Evolutionary conservation across 2,329 filamentous ascomycete genomes (phyloP), one percentile per base, ranked within the genome.

Genomic region (Metarhizium robertsii): DNA sequence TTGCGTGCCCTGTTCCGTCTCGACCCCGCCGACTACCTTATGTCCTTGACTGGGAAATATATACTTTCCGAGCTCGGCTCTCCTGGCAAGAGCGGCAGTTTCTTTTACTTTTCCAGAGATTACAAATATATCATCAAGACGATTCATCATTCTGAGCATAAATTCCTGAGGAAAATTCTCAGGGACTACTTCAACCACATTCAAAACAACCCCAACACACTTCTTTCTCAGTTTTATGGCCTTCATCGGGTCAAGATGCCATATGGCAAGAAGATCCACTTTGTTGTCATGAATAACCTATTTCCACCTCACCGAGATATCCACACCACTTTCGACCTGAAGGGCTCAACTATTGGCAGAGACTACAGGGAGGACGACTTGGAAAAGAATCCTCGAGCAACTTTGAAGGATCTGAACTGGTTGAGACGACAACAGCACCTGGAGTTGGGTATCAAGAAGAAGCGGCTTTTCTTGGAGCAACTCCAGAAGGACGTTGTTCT

Each of bases 121-220:
- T 99, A 99, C 80, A 97, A 96, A 74, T 99, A 99, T 74, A 99
- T 99, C 73, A 99, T 99, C 81, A 99, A 99, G 75, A 99, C 94
- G 25, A 97, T 99, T 62, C 94, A 99, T 69, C 94, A 97, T 65
- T 84, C 85, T 63, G 94, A 99, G 71, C 89, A 92, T 76, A 92
- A 92, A 66, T 92, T 92, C 61, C 78, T 95, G 51, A 80, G 89
- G 53, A 91, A 87, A 71, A 88, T 92, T 56, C 75, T 95, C 56
- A 90, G 87, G 67, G 89, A 97, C 58, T 99, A 99, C 73, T 96
- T 96, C 74, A 78, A 88, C 55, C 94, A 99, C 69, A 90, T 97
- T 61, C 85, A 85, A 64, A 82, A 91, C 40, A 97, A 99, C 71
- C 94, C 94, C 6, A 96, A 99, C 72, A 99, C 95, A 0, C 79